Conservation (phyloP, 1,284 basidiomycete species). For the Ustilago curta region DNA sequence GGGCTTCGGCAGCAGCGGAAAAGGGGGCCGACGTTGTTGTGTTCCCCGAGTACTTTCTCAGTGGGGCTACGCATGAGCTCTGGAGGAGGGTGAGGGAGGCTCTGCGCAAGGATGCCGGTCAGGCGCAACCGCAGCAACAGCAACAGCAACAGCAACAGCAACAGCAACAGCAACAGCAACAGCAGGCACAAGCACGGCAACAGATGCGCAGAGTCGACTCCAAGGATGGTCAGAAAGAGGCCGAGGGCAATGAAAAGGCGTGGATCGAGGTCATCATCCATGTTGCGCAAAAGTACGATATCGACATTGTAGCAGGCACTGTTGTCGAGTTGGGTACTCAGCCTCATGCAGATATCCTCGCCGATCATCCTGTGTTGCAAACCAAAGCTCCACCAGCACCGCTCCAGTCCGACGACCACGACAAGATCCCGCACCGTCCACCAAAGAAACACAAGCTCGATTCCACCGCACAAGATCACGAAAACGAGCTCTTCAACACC, state of each 20-base stretch:
- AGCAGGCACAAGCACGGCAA: too few species aligned
- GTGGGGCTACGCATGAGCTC: conserved; percentile 57
- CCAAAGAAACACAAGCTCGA: conserved; percentile 6
- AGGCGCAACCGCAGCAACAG: not conserved
- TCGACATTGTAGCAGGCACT: conserved; percentile 67
- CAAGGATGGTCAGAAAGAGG: conserved; percentile 4
- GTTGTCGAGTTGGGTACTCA: conserved; percentile 59
- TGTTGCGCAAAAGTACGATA: conserved; percentile 48
- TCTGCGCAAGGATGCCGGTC: conserved; percentile 13
- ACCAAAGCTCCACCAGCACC: not conserved
- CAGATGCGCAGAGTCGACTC: not conserved
- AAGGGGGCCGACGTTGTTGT: conserved; percentile 61
- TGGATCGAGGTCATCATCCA: conserved; percentile 54
- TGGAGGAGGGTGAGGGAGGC: conserved; percentile 41
- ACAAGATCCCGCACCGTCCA: conserved; percentile 24
- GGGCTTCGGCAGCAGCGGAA: conserved; percentile 30
- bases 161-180: too few species aligned
- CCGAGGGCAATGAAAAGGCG: conserved; percentile 38
- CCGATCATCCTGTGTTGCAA: conserved; percentile 25
- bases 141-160: not conserved
- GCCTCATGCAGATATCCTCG: conserved; percentile 23
- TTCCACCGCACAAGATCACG: not conserved
- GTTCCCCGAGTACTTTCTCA: conserved; percentile 67
- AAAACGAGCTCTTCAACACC: conserved; percentile 63
- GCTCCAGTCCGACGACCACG: conserved; percentile 3